Evolutionary conservation across 768 basidiomycete genomes (phyloP).

Genomic region (Boletus reticulatus): DNA sequence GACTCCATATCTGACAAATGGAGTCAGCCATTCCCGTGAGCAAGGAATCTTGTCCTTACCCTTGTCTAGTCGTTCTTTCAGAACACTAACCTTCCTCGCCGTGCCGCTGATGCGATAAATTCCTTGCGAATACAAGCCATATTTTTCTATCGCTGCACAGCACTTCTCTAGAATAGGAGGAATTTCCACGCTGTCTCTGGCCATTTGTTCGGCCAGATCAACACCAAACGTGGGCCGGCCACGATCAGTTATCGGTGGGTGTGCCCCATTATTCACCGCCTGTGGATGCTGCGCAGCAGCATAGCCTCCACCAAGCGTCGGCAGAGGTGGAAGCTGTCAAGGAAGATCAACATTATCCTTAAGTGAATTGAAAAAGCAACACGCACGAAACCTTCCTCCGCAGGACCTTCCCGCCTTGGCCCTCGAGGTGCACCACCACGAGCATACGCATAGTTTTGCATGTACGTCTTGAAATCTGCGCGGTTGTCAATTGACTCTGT

Average conservation of each 20-base stretch:
- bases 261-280: constrained; percentile 26
- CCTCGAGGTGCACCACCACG: constrained; percentile 65
- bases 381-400: constrained; percentile 92
- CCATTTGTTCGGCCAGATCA: constrained; percentile 90
- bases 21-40: constrained; percentile 20
- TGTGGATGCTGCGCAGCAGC: constrained; percentile 24
- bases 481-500: constrained; percentile 94
- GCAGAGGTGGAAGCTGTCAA: constrained; percentile 60
- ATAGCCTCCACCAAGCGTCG: constrained; percentile 38
- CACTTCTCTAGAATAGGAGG: constrained; percentile 88
- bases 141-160: constrained; percentile 86
- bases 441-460: constrained; percentile 96
- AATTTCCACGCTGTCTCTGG: constrained; percentile 86
- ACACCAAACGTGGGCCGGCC: constrained; percentile 89
- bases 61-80: constrained; percentile 84
- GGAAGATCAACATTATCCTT: constrained; percentile 1
- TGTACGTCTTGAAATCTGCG: constrained; percentile 91
- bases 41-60: constrained; percentile 43
- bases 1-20: constrained; percentile 68
- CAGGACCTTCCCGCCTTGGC: constrained; percentile 85
- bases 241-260: constrained; percentile 47
- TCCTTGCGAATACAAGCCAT: constrained; percentile 81
- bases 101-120: constrained; percentile 94
- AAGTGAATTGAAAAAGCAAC: constrained; percentile 1
- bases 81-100: constrained; percentile 76